phyloP scores from a whole-genome alignment of 441 rosid genomes.

The Biscutella laevigata region DNA sequence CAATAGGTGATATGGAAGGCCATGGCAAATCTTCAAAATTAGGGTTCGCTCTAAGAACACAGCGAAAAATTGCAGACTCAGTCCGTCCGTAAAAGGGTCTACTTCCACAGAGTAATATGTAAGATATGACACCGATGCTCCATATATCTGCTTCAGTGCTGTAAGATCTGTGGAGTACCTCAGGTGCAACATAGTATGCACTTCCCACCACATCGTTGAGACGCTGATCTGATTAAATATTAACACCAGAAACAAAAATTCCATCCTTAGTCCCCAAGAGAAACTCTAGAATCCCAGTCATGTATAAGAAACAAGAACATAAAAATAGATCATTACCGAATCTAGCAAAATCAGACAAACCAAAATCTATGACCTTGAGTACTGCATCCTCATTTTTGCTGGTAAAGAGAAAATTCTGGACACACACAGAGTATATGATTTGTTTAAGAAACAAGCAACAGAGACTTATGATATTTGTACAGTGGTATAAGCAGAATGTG shows the following conservation, averaged over 20 bases:
- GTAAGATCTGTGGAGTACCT: conserved; percentile 63
- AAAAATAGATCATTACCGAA: conserved; percentile 38
- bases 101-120: conserved; percentile 65
- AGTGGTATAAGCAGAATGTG: not conserved
- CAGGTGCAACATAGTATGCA: no score
- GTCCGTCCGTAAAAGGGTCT: conserved; percentile 65
- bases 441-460: not conserved
- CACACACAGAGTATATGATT: not conserved
- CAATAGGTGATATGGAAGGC: conserved; percentile 52
- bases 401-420: conserved; percentile 57
- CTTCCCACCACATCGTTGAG: conserved; percentile 65
- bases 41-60: conserved; percentile 59
- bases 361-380: conserved; percentile 60
- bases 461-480: not conserved
- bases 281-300: not conserved
- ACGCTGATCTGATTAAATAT: conserved; percentile 47
- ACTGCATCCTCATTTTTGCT: conserved; percentile 47
- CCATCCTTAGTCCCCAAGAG: not conserved
- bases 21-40: conserved; percentile 55
- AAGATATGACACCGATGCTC: conserved; percentile 62
- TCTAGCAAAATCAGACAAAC: no score
- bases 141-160: conserved; percentile 62
- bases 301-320: not conserved
- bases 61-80: conserved; percentile 64
- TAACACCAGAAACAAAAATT: not conserved